A percentile compares a stretch with the other conserved stretches of the same genome.
phyloP scores from a whole-genome alignment of 1,139 yeast species.

The Zygosaccharomyces sapae region DNA sequence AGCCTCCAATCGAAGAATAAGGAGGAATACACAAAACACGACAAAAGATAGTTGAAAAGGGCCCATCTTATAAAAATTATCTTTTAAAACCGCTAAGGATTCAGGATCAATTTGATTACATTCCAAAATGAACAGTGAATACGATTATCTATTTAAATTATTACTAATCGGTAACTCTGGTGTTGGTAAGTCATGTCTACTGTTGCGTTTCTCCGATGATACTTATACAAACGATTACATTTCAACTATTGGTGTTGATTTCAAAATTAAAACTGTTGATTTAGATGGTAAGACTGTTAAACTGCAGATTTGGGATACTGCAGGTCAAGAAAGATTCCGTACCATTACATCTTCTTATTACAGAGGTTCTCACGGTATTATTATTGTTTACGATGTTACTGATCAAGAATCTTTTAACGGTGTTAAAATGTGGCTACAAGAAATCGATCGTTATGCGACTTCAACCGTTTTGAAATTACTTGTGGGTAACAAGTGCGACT shows the following conservation, averaged over 20 bases:
- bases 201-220: conserved; percentile 94
- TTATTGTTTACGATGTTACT: conserved; percentile 95
- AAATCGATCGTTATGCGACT: conserved; percentile 96
- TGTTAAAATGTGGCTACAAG: conserved; percentile 98
- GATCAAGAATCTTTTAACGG: conserved; percentile 97
- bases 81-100: too few relatives aligned
- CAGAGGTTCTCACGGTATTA: conserved; percentile 98
- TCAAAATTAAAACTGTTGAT: conserved; percentile 95
- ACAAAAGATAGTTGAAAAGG: neutral
- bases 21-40: conserved; percentile 6
- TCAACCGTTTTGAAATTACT: conserved; percentile 94
- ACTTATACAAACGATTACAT: conserved; percentile 96
- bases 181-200: conserved; percentile 93
- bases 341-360: conserved; percentile 97
- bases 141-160: conserved; percentile 94
- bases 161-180: conserved; percentile 97
- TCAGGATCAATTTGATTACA: neutral
- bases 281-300: conserved; percentile 96
- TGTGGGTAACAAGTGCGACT: conserved; percentile 96
- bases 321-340: conserved; percentile 97
- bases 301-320: conserved; percentile 98
- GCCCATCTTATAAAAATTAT: neutral
- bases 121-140: conserved; percentile 66
- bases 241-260: conserved; percentile 96
- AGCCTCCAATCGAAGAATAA: conserved; percentile 2